Evolutionary conservation across 768 basidiomycete species (phyloP).

Genomic region (Pisolithus albus): DNA sequence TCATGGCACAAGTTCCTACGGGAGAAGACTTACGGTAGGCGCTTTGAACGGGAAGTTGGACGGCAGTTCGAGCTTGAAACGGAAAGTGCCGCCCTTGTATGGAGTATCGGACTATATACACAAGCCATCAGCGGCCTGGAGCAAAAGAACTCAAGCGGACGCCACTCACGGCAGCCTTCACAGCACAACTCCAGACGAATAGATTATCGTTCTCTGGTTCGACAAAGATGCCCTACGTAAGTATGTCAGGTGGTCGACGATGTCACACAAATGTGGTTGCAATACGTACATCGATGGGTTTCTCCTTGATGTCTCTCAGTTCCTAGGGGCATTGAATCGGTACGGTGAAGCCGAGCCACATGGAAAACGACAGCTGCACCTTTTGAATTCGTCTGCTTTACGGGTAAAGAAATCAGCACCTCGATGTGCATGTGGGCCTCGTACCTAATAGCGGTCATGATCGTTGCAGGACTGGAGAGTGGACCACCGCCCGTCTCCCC

Average conservation of each 20-base stretch:
- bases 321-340: constrained; percentile 42
- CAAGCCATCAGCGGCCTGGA: constrained; percentile 4
- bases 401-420: constrained; percentile 15
- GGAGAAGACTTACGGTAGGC: constrained; percentile 47
- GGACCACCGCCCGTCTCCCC: too few relatives aligned
- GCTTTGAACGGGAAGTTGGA: constrained; percentile 85
- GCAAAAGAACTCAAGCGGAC: not conserved
- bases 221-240: constrained; percentile 51
- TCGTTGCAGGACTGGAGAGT: not conserved
- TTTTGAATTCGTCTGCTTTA: constrained; percentile 64
- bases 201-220: constrained; percentile 65
- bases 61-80: constrained; percentile 68
- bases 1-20: constrained; percentile 1
- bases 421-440: constrained; percentile 3
- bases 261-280: constrained; percentile 4
- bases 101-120: constrained; percentile 60
- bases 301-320: constrained; percentile 50
- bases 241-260: constrained; percentile 7
- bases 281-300: constrained; percentile 56
- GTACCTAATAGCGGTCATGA: constrained; percentile 37
- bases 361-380: constrained; percentile 31
- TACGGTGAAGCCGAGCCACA: constrained; percentile 2
- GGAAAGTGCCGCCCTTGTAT: constrained; percentile 77
- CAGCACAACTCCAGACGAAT: constrained; percentile 68
- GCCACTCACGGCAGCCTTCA: constrained; percentile 63